Conservation (phyloP, 495 filamentous ascomycete genomes). For the Peziza echinospora region DNA sequence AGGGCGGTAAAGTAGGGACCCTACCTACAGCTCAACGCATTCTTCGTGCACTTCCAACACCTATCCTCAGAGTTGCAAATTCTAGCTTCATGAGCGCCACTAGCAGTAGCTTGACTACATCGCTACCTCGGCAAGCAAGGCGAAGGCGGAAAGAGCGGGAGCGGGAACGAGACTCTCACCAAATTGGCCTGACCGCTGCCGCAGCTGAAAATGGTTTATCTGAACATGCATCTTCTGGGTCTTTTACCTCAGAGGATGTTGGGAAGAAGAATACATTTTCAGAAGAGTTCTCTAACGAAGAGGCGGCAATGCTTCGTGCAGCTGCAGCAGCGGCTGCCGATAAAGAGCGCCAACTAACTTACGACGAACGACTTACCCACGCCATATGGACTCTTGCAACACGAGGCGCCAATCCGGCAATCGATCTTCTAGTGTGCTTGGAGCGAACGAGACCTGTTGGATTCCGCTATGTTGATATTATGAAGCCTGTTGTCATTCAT, state of each 20-base stretch:
- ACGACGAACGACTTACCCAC: constrained; percentile 70
- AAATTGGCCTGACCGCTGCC: constrained; percentile 3
- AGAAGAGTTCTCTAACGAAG: constrained; percentile 14
- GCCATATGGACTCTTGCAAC: constrained; percentile 92
- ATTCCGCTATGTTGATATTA: constrained; percentile 93
- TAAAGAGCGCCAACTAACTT: constrained; percentile 52
- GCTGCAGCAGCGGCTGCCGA: constrained; percentile 30
- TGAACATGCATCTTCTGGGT: constrained; percentile 9
- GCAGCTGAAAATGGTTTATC: background rate
- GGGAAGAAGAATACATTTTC: constrained; percentile 1
- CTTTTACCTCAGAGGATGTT: background rate
- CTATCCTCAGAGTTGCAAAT: constrained; percentile 82
- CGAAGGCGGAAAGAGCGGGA: constrained; percentile 18
- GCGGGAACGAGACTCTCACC: constrained; percentile 16
- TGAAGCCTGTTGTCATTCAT: constrained; percentile 70
- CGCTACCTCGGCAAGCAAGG: constrained; percentile 43
- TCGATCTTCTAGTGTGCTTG: constrained; percentile 79
- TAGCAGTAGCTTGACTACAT: constrained; percentile 69
- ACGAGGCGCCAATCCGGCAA: constrained; percentile 74
- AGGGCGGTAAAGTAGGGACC: constrained; percentile 25
- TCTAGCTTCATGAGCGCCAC: constrained; percentile 86
- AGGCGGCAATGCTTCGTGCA: constrained; percentile 26
- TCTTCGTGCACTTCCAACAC: constrained; percentile 72
- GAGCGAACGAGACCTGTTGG: constrained; percentile 83
- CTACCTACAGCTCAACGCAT: constrained; percentile 85